Conservation (phyloP, 2,329 filamentous ascomycete species). For the Coniella vitis region DNA sequence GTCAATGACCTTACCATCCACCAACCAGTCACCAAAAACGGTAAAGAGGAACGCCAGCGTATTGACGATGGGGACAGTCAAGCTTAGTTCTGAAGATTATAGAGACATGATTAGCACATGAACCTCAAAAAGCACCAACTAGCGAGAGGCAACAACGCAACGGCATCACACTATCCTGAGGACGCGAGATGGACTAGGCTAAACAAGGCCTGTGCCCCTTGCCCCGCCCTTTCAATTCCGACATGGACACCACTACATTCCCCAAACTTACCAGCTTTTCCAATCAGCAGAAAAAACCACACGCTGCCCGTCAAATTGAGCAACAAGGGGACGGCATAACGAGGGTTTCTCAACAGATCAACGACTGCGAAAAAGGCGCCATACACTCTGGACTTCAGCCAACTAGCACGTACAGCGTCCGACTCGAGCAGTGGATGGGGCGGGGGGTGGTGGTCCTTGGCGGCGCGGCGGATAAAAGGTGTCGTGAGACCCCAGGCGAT, state of each 20-base stretch:
- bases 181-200: no score
- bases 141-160: neutral
- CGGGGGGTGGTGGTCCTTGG: conserved; percentile 63
- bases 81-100: conserved; percentile 63
- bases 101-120: neutral
- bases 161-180: no score
- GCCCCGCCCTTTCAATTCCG: neutral
- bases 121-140: neutral
- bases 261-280: conserved; percentile 51
- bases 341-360: conserved; percentile 73
- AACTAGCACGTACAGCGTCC: conserved; percentile 46
- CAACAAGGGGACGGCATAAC: conserved; percentile 77
- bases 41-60: conserved; percentile 95
- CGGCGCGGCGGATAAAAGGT: conserved; percentile 83
- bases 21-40: conserved; percentile 90
- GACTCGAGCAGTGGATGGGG: conserved; percentile 48
- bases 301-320: conserved; percentile 88
- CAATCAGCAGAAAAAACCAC: conserved; percentile 95
- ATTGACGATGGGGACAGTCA: conserved; percentile 93
- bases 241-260: neutral
- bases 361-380: conserved; percentile 66
- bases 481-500: conserved; percentile 91
- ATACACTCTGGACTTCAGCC: conserved; percentile 55
- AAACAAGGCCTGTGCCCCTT: neutral
- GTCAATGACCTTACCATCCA: conserved; percentile 84